These are phyloP conservation scores for Dictyostelium firmibasis DNA, from an alignment of 78 protist species.

Conservation along the genomic window DNA sequence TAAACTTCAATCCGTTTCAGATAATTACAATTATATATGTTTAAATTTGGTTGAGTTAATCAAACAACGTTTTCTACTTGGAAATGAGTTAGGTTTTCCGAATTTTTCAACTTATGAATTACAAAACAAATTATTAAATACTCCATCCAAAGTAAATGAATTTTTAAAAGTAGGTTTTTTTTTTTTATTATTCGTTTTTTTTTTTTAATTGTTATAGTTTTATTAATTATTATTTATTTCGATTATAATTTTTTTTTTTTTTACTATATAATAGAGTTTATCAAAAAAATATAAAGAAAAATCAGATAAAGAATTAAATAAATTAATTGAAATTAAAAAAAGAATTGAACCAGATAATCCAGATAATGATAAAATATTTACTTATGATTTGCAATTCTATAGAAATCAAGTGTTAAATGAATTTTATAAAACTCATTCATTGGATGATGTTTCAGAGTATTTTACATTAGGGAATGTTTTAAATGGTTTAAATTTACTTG, in stretches of 20 bases:
- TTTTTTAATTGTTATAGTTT: background rate
- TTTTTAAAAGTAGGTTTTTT: slow-evolving; percentile 21
- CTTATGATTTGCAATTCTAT: slow-evolving; percentile 31
- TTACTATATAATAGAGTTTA: slow-evolving; percentile 12
- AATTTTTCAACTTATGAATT: slow-evolving; percentile 16
- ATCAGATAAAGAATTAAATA: slow-evolving; percentile 26
- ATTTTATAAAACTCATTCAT: background rate
- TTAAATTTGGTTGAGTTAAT: background rate
- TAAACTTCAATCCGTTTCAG: background rate
- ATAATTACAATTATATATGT: background rate
- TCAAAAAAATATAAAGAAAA: background rate
- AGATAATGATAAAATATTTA: slow-evolving; percentile 11
- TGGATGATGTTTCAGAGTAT: background rate
- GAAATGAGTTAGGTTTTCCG: background rate
- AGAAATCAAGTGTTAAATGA: background rate
- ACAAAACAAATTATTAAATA: slow-evolving; percentile 28
- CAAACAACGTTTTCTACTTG: background rate
- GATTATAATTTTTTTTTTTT: too few species aligned
- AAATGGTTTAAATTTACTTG: slow-evolving; percentile 25
- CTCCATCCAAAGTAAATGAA: slow-evolving; percentile 24
- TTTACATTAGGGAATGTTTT: slow-evolving; percentile 48
- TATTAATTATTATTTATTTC: background rate
- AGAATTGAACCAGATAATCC: background rate
- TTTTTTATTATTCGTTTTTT: background rate
- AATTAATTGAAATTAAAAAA: background rate